Evolutionary conservation across 106 monocot genomes (phyloP).

Genomic region (Agapanthus africanus): DNA sequence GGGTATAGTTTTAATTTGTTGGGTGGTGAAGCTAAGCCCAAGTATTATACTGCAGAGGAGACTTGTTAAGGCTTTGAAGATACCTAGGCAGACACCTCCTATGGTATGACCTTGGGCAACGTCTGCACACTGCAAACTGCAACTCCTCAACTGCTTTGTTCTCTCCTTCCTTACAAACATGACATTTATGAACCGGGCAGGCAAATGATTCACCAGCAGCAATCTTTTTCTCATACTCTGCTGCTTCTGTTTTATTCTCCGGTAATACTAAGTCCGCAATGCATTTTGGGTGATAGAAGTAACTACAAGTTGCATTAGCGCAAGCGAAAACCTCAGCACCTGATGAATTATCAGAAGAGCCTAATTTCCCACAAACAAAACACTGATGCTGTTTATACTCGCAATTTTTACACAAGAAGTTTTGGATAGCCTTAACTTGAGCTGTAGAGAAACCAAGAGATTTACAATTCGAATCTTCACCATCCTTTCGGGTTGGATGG

Average conservation of each 20-base stretch:
- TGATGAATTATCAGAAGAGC: slow-evolving; percentile 46
- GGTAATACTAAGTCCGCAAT: slow-evolving; percentile 37
- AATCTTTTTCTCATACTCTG: slow-evolving; percentile 40
- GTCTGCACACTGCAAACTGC: slow-evolving; percentile 77
- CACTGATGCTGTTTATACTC: slow-evolving; percentile 60
- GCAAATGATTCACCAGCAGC: slow-evolving; percentile 45
- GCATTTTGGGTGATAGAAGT: slow-evolving; percentile 79
- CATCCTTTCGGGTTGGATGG: slow-evolving; percentile 50
- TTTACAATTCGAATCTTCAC: slow-evolving; percentile 44
- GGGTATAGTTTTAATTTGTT: no score
- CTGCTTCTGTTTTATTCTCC: slow-evolving; percentile 29
- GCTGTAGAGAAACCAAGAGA: slow-evolving; percentile 57
- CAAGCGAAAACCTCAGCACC: slow-evolving; percentile 64
- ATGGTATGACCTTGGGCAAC: slow-evolving; percentile 78
- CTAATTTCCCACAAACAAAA: slow-evolving; percentile 73
- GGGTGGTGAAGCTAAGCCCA: no score
- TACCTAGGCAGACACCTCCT: slow-evolving; percentile 83
- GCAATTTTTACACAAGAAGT: slow-evolving; percentile 69
- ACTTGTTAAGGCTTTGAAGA: not conserved
- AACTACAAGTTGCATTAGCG: slow-evolving; percentile 66
- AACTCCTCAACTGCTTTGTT: slow-evolving; percentile 33
- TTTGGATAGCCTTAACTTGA: slow-evolving; percentile 55
- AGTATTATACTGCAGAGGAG: not conserved
- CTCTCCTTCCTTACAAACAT: slow-evolving; percentile 51
- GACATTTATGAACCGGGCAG: slow-evolving; percentile 70